A percentile compares a stretch with the other conserved stretches of the same genome.
These are phyloP conservation scores for Gillenia trifoliata DNA, from an alignment of 306 rosid genomes.

Conservation along the genomic window DNA sequence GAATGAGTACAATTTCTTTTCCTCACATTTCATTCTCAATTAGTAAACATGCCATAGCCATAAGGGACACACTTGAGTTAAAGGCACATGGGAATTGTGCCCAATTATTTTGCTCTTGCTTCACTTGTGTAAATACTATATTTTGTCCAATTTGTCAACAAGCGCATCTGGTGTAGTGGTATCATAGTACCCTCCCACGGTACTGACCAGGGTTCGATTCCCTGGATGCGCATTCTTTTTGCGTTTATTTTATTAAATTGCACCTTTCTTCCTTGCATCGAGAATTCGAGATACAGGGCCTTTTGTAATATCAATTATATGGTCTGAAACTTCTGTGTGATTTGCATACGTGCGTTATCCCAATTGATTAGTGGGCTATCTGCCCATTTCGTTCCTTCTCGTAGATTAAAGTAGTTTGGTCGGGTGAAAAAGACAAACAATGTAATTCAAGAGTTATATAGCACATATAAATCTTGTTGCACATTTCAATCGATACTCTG, in stretches of 20 bases:
- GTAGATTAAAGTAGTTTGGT: not conserved
- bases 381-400: not conserved
- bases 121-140: too few relatives aligned
- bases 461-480: not conserved
- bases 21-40: too few relatives aligned
- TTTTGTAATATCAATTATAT: not conserved
- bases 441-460: not conserved
- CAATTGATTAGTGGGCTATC: too few relatives aligned
- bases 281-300: too few relatives aligned
- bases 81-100: too few relatives aligned
- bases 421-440: not conserved
- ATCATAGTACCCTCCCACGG: slow-evolving; percentile 95
- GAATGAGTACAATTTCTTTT: too few relatives aligned
- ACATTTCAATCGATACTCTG: not conserved
- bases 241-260: not conserved
- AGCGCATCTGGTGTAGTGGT: slow-evolving; percentile 20
- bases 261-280: too few relatives aligned
- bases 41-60: too few relatives aligned
- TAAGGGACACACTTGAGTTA: too few relatives aligned
- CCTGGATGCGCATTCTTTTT: slow-evolving; percentile 72
- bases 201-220: slow-evolving; percentile 98
- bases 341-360: too few relatives aligned
- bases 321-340: not conserved
- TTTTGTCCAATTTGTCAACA: rapidly evolving
- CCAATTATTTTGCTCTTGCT: too few relatives aligned